Evolutionary conservation across 179 eudicot species (phyloP), one percentile per base, ranked within the genome.

Genomic region (Silene vulgaris): DNA sequence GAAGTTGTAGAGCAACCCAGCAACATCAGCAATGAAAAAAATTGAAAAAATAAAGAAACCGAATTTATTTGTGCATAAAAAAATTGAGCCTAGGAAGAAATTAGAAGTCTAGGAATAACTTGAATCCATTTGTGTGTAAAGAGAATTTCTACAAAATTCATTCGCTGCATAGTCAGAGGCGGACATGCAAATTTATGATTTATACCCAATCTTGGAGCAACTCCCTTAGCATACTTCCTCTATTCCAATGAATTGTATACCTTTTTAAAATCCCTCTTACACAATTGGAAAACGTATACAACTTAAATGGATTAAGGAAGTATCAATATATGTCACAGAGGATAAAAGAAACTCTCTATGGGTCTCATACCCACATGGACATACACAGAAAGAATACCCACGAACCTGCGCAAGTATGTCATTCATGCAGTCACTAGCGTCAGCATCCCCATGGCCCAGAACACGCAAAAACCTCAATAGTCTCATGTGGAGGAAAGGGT

Each of bases 401-500:
- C 85, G 80, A 80, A 93, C 99, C 96, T 96, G 97, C 9, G 97
- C 99, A 79, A 93, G 97, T 71, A 96, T 84, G 79, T 93, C 97
- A 87, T 88, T 93, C 99, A 96, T 93, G 74, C 79, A 59, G 76
- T 95, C 99, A 81, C 97, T 90, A 64, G 93, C 91, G 77, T 95
- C 99, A 65, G 92, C 90, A 84, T 95, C 97, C 80, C 97, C 99
- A 19, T 90, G 89, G 69, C 97, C 99, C 86, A 95, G 72, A 75
- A 88, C 87, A 65, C 91, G 80, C 87, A 95, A 82, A 77, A 95
- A 86, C 76, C 85, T 89, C 60, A 95, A 85, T 65, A 95, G 82
- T 85, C 99, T 84, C 76, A 90, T 89, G 59, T 95, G 97, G 65
- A 95, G 97, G 83, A 90, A 95, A 78, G 99, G 99, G 77, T 95